phyloP scores from a whole-genome alignment of 331 rosid genomes.

The Quercus phellos region DNA sequence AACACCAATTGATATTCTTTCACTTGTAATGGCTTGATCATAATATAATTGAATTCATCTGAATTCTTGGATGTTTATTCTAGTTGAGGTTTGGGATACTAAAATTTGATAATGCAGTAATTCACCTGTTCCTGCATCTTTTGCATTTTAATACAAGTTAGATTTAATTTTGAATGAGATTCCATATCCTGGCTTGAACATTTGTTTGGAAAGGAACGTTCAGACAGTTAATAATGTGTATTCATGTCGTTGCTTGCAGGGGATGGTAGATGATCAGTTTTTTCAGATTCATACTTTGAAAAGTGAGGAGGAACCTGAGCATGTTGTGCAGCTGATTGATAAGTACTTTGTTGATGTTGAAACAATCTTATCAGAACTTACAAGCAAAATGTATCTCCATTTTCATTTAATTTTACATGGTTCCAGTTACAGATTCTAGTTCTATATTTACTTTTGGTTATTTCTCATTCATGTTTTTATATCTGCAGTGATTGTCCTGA shows the following conservation, averaged over 20 bases:
- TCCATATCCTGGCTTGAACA: not conserved
- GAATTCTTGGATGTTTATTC: conserved; percentile 1
- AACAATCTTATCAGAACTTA: conserved; percentile 34
- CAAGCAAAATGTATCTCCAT: conserved; percentile 31
- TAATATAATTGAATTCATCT: not conserved
- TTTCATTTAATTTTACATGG: not conserved
- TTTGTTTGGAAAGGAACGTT: conserved; percentile 2
- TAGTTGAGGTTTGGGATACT: not conserved
- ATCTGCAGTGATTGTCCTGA: conserved; percentile 32
- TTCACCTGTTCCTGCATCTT: not conserved
- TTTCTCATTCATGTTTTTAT: conserved; percentile 3
- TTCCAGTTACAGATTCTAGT: conserved; percentile 8
- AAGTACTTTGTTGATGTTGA: conserved; percentile 42
- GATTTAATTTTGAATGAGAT: conserved; percentile 6
- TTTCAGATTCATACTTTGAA: conserved; percentile 18
- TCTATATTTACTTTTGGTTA: not conserved
- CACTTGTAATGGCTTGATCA: not conserved
- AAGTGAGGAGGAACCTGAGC: conserved; percentile 24
- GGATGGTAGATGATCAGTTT: conserved; percentile 40
- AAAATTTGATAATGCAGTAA: not conserved
- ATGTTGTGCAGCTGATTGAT: conserved; percentile 28
- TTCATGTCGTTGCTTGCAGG: conserved; percentile 34
- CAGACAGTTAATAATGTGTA: not conserved
- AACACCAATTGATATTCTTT: not conserved
- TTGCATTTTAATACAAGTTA: not conserved